Percentiles rank a stretch among this genome's conserved stretches.
phyloP scores from a whole-genome alignment of 495 filamentous ascomycete species.

The Talaromyces adpressus region DNA sequence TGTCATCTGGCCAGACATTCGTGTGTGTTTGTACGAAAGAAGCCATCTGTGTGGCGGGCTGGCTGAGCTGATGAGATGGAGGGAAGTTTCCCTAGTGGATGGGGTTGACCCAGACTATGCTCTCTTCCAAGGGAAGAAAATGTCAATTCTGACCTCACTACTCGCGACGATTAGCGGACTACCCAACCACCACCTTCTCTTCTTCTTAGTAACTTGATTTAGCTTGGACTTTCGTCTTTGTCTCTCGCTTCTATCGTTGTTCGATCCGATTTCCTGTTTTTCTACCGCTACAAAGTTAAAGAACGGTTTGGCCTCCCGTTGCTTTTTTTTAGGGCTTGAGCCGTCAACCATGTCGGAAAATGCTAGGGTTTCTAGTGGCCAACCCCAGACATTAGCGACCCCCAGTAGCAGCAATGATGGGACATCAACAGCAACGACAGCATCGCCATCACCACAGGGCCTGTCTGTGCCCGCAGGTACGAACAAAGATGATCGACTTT shows the following conservation, averaged over 20 bases:
- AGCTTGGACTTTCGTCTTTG: background rate
- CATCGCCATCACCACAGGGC: constrained; percentile 29
- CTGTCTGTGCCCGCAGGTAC: background rate
- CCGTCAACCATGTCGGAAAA: constrained; percentile 57
- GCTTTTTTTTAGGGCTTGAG: constrained; percentile 1
- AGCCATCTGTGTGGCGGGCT: background rate
- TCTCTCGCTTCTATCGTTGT: background rate
- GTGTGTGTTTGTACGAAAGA: background rate
- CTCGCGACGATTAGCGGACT: background rate
- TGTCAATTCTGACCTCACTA: constrained; percentile 3
- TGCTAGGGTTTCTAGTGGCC: constrained; percentile 62
- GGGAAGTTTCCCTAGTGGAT: background rate
- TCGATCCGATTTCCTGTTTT: background rate
- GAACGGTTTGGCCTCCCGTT: constrained; percentile 6
- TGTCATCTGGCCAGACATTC: background rate
- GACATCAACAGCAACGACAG: constrained; percentile 46
- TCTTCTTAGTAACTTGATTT: background rate
- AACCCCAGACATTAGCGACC: constrained; percentile 18
- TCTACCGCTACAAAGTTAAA: background rate
- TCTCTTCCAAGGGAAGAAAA: background rate
- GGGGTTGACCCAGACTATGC: constrained; percentile 2
- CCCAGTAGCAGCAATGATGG: constrained; percentile 25
- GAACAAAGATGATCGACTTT: background rate
- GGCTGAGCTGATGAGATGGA: background rate
- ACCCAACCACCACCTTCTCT: constrained; percentile 7